Conservation (phyloP, 768 basidiomycete genomes). For the Russula compacta region DNA sequence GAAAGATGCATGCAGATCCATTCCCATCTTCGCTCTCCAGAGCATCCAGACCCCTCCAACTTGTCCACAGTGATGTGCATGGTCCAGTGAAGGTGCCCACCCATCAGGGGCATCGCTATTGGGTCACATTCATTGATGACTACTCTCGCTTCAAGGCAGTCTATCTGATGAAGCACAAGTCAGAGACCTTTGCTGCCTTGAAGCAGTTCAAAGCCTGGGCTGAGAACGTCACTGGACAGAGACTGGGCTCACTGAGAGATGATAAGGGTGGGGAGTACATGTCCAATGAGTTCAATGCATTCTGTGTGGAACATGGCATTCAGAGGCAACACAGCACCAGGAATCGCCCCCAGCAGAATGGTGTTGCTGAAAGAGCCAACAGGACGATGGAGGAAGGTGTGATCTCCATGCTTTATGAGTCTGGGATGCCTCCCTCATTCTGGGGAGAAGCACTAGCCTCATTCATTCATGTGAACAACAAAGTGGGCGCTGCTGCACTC, state of each 20-base stretch:
- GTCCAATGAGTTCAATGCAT: slow-evolving; percentile 11
- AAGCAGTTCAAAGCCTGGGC: slow-evolving; percentile 25
- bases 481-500: no score
- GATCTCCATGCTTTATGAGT: no score
- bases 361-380: slow-evolving; percentile 34
- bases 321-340: slow-evolving; percentile 14
- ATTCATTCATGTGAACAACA: no score
- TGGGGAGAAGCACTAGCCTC: no score
- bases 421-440: no score
- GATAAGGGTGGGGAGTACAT: slow-evolving; percentile 25
- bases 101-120: no score
- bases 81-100: no score
- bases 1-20: no score
- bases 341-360: slow-evolving; percentile 31
- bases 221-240: slow-evolving; percentile 22
- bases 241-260: slow-evolving; percentile 15
- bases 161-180: background rate
- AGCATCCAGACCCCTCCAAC: no score
- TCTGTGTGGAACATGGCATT: slow-evolving; percentile 20
- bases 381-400: slow-evolving; percentile 22
- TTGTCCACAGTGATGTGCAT: no score
- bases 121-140: background rate
- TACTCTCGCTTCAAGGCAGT: background rate
- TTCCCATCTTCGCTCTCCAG: no score
- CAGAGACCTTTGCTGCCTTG: background rate